Percentiles rank a stretch among this genome's conserved stretches.
These are phyloP conservation scores for Cotoneaster glaucophyllus DNA, from an alignment of 306 rosid genomes.

Conservation along the genomic window DNA sequence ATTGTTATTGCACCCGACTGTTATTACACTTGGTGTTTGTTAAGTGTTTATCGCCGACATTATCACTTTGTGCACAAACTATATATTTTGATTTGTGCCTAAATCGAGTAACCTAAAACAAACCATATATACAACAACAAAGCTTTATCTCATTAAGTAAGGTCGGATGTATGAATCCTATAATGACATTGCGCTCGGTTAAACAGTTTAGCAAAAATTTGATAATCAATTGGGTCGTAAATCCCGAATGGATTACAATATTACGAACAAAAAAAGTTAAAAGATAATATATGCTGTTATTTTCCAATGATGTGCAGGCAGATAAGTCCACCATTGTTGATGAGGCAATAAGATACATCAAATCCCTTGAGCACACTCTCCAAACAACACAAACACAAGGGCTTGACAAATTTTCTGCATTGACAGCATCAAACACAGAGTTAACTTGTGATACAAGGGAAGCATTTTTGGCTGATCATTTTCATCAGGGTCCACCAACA, in stretches of 20 bases:
- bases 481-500: neutral
- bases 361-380: conserved; percentile 26
- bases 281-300: neutral
- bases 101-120: too few species aligned
- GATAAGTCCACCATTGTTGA: conserved; percentile 51
- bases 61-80: too few species aligned
- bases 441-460: conserved; percentile 9
- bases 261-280: neutral
- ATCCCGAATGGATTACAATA: neutral
- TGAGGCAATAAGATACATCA: conserved; percentile 50
- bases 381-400: conserved; percentile 31
- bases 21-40: too few species aligned
- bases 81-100: too few species aligned
- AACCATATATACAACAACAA: too few species aligned
- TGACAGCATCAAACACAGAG: neutral
- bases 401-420: conserved; percentile 22
- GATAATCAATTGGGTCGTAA: neutral
- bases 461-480: conserved; percentile 23
- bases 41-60: too few species aligned
- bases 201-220: too few species aligned
- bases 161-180: too few species aligned
- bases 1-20: too few species aligned
- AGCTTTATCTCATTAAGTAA: too few species aligned
- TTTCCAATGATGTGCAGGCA: conserved; percentile 19
- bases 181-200: neutral